Evolutionary conservation across 2,329 filamentous ascomycete species (phyloP), one percentile per base, ranked within the genome.

Genomic region (Laburnicola sp.): DNA sequence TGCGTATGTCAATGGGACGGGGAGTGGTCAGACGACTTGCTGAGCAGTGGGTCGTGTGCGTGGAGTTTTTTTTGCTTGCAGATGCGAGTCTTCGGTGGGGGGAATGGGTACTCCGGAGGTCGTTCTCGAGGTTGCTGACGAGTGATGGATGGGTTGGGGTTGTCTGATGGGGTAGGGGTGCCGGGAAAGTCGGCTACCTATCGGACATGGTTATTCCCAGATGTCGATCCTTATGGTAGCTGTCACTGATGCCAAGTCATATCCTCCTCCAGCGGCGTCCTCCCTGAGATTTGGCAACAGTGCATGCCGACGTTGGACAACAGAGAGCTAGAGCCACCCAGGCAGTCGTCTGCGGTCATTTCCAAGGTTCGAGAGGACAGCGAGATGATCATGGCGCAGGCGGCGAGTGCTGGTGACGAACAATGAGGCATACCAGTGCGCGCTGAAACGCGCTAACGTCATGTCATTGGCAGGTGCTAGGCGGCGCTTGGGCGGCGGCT

Each of bases 1-100:
- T 30, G 62, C 64, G 3, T 70, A 70, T 46, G 56, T 52, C 26
- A 65, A 58, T 26, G 65, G 63, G 5, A 66, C 63, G 7, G 54
- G 54, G 1, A 65, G 58, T 28, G 53, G 58, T 5, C 52, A 57
- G 22, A 45, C 57, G 7, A 51, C 50, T 30, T 68, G 65, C 50
- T 68, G 59, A 47, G 41, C 16, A 1, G 16, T 16, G 16, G 16
- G 16, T 16, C 16, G 16, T 16, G 16, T 16, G 16, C 16, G 16
- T 16, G 16, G 16, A 16, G 16, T 16, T 1, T 16, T 16, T 16
- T 16, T 16, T 16, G 16, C 16, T 16, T 16, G 16, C 16, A 16
- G 16, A 16, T 16, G 16, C 16, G 16, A 16, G 16, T 16, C 16
- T 16, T 16, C 16, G 16, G 16, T 16, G 16, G 16, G 16, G 16